Evolutionary conservation across 768 basidiomycete genomes (phyloP), one percentile per base, ranked within the genome.

Genomic region (Calocybe cyanea): DNA sequence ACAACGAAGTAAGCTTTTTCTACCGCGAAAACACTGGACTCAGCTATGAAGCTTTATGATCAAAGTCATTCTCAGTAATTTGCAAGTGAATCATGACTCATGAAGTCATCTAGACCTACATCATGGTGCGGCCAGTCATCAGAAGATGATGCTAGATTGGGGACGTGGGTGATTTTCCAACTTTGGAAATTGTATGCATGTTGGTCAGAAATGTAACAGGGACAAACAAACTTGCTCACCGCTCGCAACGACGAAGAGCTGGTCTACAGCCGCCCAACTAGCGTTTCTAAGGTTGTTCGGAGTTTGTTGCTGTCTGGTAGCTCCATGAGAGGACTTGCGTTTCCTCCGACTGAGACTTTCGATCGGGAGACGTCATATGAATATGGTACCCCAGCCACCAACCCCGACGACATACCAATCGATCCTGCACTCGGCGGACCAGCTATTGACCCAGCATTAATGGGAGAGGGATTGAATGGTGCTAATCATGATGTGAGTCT

Each of bases 321-420:
- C 10, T 24, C 31, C 57, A 86, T 86, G 85, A 75, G 77, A 53
- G 80, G 81, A 44, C 70, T 82, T 45, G 74, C 80, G 0, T 83
- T 84, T 54, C 77, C 78, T 36, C 48, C 69, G 45, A 69, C 61
- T 58, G 64, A 71, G 41, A 55, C 68, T 47, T 73, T 64, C 62
- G 69, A 76, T 67, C 79, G 72, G 52, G 80, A 83, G 63, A 59
- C 68, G 28, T 75, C 80, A 23, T 72, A 78, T 64, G 81, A 85
- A 51, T 69, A 74, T 56, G 76, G 75, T 55, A 81, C 81, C 11
- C 79, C 81, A 52, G 67, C 68, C 61, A 75, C 71, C 70, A 72
- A 69, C 67, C 65, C 63, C 61, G 75, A 80, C 70, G 75, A 79
- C 66, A 84, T 89, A 63, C 85, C 85, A 54, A 88, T 89, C 72